phyloP scores from a whole-genome alignment of 768 basidiomycete genomes.

The Kwoniella bestiolae region DNA sequence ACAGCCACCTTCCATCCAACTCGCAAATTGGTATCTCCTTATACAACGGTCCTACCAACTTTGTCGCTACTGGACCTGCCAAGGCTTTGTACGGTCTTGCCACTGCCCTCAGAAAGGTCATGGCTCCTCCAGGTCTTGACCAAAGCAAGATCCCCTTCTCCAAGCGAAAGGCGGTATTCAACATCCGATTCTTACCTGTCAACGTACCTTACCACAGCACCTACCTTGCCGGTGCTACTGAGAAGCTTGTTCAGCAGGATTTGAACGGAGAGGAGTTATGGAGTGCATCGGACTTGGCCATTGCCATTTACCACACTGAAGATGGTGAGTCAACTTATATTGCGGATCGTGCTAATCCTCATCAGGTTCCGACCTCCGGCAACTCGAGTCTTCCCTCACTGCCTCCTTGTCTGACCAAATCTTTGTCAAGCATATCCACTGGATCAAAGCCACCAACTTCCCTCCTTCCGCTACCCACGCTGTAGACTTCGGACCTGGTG shows the following conservation, averaged over 20 bases:
- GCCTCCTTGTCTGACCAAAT: conserved; percentile 90
- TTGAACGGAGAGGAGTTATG: conserved; percentile 78
- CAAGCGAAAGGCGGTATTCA: conserved; percentile 92
- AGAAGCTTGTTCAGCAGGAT: conserved; percentile 77
- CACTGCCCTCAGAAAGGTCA: conserved; percentile 83
- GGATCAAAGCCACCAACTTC: conserved; percentile 87
- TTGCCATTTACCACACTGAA: conserved; percentile 91
- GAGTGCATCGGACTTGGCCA: conserved; percentile 66
- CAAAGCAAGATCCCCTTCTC: conserved; percentile 92
- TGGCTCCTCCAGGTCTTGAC: conserved; percentile 82
- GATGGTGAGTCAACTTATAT: conserved; percentile 66
- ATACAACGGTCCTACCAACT: conserved; percentile 85
- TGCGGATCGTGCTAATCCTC: conserved; percentile 32
- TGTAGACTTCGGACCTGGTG: conserved; percentile 95
- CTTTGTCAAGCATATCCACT: conserved; percentile 88
- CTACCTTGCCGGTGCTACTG: conserved; percentile 75
- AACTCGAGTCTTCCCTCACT: conserved; percentile 72
- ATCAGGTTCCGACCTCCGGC: conserved; percentile 82
- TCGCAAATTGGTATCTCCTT: conserved; percentile 85
- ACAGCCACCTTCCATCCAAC: conserved; percentile 76
- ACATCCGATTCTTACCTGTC: conserved; percentile 90
- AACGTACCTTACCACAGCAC: conserved; percentile 94
- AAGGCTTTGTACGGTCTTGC: conserved; percentile 93
- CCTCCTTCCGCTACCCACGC: conserved; percentile 89
- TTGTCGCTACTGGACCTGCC: conserved; percentile 90